Evolutionary conservation across 108 stramenopile species (phyloP).

Genomic region (Epipyxis sp.): DNA sequence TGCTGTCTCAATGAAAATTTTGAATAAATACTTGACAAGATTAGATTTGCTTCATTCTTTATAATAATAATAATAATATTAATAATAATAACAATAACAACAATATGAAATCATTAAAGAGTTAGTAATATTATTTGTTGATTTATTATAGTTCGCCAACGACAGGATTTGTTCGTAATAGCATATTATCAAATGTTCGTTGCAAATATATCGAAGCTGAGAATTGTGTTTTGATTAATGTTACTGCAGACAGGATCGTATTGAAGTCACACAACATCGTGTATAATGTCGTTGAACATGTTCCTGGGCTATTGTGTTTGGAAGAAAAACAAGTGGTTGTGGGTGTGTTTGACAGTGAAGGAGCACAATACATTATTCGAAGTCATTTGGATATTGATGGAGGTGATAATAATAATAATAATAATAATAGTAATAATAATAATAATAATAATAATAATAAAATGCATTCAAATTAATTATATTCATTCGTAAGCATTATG

Average conservation of each 20-base stretch:
- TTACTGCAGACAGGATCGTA: slow-evolving; percentile 81
- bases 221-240: slow-evolving; percentile 92
- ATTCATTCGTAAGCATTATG: no score
- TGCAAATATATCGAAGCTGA: slow-evolving; percentile 71
- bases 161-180: slow-evolving; percentile 69
- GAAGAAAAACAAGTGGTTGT: slow-evolving; percentile 75
- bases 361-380: slow-evolving; percentile 62
- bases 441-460: no score
- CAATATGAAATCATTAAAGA: no score
- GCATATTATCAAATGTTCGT: slow-evolving; percentile 71
- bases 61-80: no score
- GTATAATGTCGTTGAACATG: slow-evolving; percentile 90
- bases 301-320: slow-evolving; percentile 65
- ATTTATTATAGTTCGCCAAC: no score
- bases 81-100: no score
- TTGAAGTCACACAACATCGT: slow-evolving; percentile 80
- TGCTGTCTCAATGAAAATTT: no score
- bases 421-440: slow-evolving; percentile 17
- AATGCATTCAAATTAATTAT: no score
- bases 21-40: no score
- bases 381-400: slow-evolving; percentile 73
- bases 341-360: slow-evolving; percentile 72
- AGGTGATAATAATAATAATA: no score
- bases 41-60: no score
- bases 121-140: no score